Base-by-base conservation (phyloP, 2,329 filamentous ascomycete species). In the Alternaria arbusti region DNA sequence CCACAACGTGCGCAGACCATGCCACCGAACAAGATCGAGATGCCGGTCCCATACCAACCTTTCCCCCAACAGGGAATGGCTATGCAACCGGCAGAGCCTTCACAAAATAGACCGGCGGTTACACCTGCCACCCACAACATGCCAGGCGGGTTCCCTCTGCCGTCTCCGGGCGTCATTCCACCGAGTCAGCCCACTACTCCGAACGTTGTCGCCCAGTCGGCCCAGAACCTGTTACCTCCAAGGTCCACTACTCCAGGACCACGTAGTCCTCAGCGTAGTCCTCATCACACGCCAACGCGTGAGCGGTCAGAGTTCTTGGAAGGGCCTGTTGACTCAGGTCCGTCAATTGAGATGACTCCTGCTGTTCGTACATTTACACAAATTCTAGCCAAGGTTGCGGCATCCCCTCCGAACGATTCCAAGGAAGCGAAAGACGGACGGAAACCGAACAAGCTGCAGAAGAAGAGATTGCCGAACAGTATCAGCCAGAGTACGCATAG, bases 381-480 rank as follows among this genome's bases (percentile, higher is more conserved):
- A 54, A 81, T 81, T 36, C 69, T 81, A 28, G 65, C 70, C 15
- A 77, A 74, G 61, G 74, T 72, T 4, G 64, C 65, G 6, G 70
- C 65, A 5, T 96, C 59, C 85, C 91, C 55, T 88, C 96, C 40
- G 91, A 87, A 88, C 45, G 86, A 82, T 3, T 36, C 30, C 3
- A 69, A 71, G 54, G 86, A 82, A 4, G 25, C 26, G 0, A 69
- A 71, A 55, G 71, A 74, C 6, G 75, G 74, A 9, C 88, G 92
- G 49, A 91, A 90, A 76, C 93, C 94, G 0, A 97, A 97, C 74
- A 97, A 97, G 80, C 83, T 99, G 55, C 91, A 91, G 79, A 98
- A 98, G 84, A 97, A 93, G 65, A 69, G 66, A 80, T 86, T 90
- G n/a, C 84, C 91, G 59, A 90, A 92, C 0, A 90, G 92, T 74